Evolutionary conservation across 768 basidiomycete species (phyloP).

Genomic region (Boletus tylopilopsis): DNA sequence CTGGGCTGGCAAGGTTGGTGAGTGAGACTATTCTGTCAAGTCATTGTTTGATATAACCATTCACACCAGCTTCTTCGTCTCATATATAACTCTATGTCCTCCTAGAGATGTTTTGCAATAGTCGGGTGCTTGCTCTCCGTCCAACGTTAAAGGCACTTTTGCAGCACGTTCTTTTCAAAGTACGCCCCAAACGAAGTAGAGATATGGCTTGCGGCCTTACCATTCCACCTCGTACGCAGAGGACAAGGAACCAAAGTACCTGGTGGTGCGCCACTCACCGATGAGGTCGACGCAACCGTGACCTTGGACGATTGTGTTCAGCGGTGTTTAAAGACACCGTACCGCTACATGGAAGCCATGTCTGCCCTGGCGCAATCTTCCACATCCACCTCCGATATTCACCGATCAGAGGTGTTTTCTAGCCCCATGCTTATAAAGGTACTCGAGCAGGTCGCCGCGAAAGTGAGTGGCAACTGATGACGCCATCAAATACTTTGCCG

Average conservation of each 20-base stretch:
- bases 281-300: slow-evolving; percentile 57
- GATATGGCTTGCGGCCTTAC: slow-evolving; percentile 71
- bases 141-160: slow-evolving; percentile 53
- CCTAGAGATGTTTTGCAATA: slow-evolving; percentile 55
- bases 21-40: slow-evolving; percentile 17
- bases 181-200: slow-evolving; percentile 63
- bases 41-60: slow-evolving; percentile 1
- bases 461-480: slow-evolving; percentile 49
- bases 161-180: slow-evolving; percentile 61
- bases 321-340: slow-evolving; percentile 77
- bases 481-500: slow-evolving; percentile 60
- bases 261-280: slow-evolving; percentile 49
- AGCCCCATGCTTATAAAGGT: slow-evolving; percentile 81
- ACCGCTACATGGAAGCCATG: slow-evolving; percentile 79
- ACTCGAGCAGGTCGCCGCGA: slow-evolving; percentile 73
- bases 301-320: slow-evolving; percentile 84
- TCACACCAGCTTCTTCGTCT: slow-evolving; percentile 37
- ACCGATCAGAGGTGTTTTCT: slow-evolving; percentile 36
- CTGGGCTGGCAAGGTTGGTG: slow-evolving; percentile 74
- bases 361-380: slow-evolving; percentile 30
- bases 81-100: slow-evolving; percentile 74
- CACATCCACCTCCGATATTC: neutral
- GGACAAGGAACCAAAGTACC: slow-evolving; percentile 38
- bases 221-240: slow-evolving; percentile 36
- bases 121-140: slow-evolving; percentile 49